Conservation (phyloP, 345 rosid genomes). For the Hirschfeldia incana region DNA sequence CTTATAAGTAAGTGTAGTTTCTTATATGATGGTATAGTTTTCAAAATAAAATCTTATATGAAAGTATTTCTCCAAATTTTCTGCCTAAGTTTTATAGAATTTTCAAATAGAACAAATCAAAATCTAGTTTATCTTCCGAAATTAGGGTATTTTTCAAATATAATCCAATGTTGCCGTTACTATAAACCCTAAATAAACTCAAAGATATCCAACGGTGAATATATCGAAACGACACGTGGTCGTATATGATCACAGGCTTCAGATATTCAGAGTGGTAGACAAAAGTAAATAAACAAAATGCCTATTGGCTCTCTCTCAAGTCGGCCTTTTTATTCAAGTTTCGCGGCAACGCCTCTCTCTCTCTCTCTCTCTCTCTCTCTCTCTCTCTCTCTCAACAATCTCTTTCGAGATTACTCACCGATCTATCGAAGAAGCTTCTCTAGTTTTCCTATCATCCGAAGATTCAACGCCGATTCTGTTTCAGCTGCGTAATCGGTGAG, state of each 20-base stretch:
- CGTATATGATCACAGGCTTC: background rate
- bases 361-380: background rate
- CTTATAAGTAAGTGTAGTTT: too few species aligned
- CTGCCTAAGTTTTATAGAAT: too few species aligned
- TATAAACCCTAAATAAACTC: constrained; percentile 30
- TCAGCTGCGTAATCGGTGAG: constrained; percentile 40
- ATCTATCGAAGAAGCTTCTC: constrained; percentile 1
- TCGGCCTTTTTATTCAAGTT: background rate
- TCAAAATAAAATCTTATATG: too few species aligned
- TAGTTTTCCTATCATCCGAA: too few species aligned
- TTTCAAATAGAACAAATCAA: too few species aligned
- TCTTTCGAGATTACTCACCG: background rate
- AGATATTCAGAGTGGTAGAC: background rate
- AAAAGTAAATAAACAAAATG: background rate
- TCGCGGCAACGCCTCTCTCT: background rate
- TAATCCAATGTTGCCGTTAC: constrained; percentile 36
- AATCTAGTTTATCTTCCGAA: background rate
- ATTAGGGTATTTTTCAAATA: constrained; percentile 27
- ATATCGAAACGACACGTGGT: constrained; percentile 8
- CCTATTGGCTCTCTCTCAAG: background rate
- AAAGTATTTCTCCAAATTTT: too few species aligned
- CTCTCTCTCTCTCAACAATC: background rate
- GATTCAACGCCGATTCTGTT: constrained; percentile 11
- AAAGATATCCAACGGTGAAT: constrained; percentile 12
- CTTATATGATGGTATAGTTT: too few species aligned